phyloP scores from a whole-genome alignment of 75 land plant species.

The Azolla pinnata region DNA sequence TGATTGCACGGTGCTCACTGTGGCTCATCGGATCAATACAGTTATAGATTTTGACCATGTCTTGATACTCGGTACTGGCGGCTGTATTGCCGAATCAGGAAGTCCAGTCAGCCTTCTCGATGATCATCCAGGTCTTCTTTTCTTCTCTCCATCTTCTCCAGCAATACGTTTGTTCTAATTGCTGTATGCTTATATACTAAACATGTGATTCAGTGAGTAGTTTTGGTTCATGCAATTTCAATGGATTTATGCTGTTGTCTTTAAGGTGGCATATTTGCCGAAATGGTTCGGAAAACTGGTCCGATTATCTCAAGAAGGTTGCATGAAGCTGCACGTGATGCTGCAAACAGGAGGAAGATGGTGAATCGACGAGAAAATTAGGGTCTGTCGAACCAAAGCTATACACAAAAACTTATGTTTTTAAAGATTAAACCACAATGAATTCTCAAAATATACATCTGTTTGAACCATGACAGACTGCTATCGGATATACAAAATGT shows the following conservation, averaged over 20 bases:
- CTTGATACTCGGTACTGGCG: constrained; percentile 23
- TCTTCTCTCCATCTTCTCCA: no score
- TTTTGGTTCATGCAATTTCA: neutral
- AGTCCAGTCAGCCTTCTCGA: constrained; percentile 21
- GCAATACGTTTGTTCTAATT: no score
- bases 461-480: no score
- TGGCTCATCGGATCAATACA: constrained; percentile 28
- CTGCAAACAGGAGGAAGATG: constrained; percentile 13
- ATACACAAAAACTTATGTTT: no score
- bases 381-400: no score
- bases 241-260: neutral
- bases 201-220: neutral
- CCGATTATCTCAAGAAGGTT: constrained; percentile 10
- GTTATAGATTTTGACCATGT: constrained; percentile 26
- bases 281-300: constrained; percentile 17
- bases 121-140: neutral
- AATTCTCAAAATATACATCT: no score
- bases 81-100: constrained; percentile 24
- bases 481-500: no score
- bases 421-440: no score
- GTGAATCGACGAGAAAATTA: no score
- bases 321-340: constrained; percentile 16
- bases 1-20: constrained; percentile 23
- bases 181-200: neutral
- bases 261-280: constrained; percentile 9